Percentiles rank a stretch among this genome's conserved stretches.
Evolutionary conservation across 2,329 filamentous ascomycete genomes (phyloP).

Genomic region (Fusarium sp.): DNA sequence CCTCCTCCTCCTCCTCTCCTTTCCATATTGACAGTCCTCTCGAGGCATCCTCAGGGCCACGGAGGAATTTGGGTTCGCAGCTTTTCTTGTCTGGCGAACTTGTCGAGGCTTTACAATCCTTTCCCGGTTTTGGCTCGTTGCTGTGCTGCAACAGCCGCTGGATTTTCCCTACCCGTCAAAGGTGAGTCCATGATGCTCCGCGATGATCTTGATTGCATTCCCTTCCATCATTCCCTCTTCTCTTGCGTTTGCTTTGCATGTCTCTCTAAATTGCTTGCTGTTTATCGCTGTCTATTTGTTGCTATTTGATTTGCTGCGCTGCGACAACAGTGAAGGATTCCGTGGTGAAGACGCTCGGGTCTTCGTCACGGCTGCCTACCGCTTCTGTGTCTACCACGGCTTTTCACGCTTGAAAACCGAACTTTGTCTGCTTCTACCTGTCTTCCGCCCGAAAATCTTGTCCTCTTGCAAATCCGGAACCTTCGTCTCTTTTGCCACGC

Average conservation of each 20-base stretch:
- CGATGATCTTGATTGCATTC: slow-evolving; percentile 21
- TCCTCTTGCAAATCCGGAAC: slow-evolving; percentile 4
- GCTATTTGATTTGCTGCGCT: slow-evolving; percentile 14
- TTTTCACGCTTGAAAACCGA: slow-evolving; percentile 20
- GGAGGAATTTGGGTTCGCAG: slow-evolving; percentile 38
- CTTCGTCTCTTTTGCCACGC: slow-evolving; percentile 10
- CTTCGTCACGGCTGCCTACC: slow-evolving; percentile 19
- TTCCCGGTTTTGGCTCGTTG: slow-evolving; percentile 21
- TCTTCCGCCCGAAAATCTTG: slow-evolving; percentile 7
- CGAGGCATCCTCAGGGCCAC: slow-evolving; percentile 32
- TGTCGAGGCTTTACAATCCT: slow-evolving; percentile 23
- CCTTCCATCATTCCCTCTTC: neutral
- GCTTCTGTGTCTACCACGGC: slow-evolving; percentile 21
- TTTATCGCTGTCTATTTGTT: neutral
- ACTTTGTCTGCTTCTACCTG: slow-evolving; percentile 6
- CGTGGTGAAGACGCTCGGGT: slow-evolving; percentile 24
- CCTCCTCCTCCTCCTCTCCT: slow-evolving; percentile 4
- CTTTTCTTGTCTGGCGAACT: slow-evolving; percentile 25
- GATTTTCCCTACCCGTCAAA: slow-evolving; percentile 26
- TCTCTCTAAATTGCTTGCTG: neutral
- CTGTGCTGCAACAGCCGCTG: slow-evolving; percentile 34
- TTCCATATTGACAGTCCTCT: slow-evolving; percentile 33
- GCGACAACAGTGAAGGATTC: slow-evolving; percentile 8
- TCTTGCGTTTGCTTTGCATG: slow-evolving; percentile 1
- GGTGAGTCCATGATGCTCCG: slow-evolving; percentile 38